Percentiles rank a stretch among this genome's conserved stretches.
phyloP scores from a whole-genome alignment of 805 yeast genomes.

The Candida namnaoensis region DNA sequence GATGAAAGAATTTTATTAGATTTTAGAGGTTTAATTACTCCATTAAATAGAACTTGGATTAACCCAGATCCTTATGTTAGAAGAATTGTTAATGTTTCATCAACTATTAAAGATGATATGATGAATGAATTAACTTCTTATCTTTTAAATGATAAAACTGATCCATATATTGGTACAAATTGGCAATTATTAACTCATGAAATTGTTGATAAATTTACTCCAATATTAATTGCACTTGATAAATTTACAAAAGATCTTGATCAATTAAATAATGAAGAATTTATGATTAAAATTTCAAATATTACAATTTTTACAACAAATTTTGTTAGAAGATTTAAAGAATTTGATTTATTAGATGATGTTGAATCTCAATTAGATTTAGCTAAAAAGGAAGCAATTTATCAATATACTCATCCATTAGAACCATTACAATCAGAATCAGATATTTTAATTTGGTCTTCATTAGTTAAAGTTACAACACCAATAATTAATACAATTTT shows the following conservation, averaged over 20 bases:
- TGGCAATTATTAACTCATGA: constrained; percentile 47
- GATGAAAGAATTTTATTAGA: constrained; percentile 45
- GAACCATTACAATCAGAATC: constrained; percentile 26
- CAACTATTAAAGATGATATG: constrained; percentile 24
- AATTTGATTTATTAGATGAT: constrained; percentile 9
- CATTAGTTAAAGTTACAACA: constrained; percentile 31
- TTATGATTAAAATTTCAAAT: constrained; percentile 18
- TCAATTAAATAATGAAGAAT: constrained; percentile 6
- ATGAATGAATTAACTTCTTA: constrained; percentile 23
- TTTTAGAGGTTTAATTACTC: constrained; percentile 43
- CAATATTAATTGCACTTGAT: constrained; percentile 34
- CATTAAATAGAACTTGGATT: constrained; percentile 40
- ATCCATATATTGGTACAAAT: constrained; percentile 35
- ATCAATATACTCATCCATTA: constrained; percentile 39
- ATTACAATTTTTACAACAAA: constrained; percentile 33
- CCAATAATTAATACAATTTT: constrained; percentile 27
- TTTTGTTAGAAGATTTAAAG: constrained; percentile 35
- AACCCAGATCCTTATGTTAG: constrained; percentile 38
- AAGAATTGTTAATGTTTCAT: constrained; percentile 27
- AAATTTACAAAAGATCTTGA: constrained; percentile 20
- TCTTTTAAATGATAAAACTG: constrained; percentile 19
- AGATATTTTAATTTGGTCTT: constrained; percentile 42
- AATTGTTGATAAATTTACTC: constrained; percentile 45
- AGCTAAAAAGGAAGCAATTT: constrained; percentile 28
- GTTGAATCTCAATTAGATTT: constrained; percentile 10